Conservation (phyloP, 495 filamentous ascomycete species). For the Podospora anserina region DNA sequence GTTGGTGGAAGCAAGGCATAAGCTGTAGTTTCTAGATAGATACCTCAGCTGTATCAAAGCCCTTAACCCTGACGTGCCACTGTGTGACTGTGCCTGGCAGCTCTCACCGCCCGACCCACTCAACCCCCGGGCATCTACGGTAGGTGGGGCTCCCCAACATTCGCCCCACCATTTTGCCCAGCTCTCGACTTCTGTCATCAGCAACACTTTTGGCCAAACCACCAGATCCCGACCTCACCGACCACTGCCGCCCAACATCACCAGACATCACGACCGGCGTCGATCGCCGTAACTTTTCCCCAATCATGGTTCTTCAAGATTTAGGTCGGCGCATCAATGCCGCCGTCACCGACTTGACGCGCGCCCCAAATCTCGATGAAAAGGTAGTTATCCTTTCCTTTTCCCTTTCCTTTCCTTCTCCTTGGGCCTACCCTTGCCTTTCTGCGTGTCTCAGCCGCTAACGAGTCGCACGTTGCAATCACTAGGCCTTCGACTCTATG, state of each 20-base stretch:
- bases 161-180: background rate
- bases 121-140: background rate
- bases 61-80: background rate
- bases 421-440: background rate
- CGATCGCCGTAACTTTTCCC: background rate
- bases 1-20: background rate
- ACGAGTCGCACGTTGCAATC: conserved; percentile 13
- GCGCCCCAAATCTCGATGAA: conserved; percentile 89
- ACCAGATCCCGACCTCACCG: background rate
- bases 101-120: background rate
- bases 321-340: conserved; percentile 96
- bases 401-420: background rate
- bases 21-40: background rate
- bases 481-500: conserved; percentile 93
- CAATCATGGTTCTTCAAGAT: conserved; percentile 94
- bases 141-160: background rate
- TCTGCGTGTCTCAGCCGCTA: background rate
- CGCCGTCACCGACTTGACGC: conserved; percentile 89
- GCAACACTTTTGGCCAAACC: background rate
- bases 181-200: background rate
- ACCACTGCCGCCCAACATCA: background rate
- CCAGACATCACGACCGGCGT: background rate
- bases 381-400: conserved; percentile 57
- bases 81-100: too few species aligned
- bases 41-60: background rate